Percentiles rank a stretch among this genome's conserved stretches.
Conservation (phyloP, 1,284 basidiomycete genomes). For the Grifola frondosa region DNA sequence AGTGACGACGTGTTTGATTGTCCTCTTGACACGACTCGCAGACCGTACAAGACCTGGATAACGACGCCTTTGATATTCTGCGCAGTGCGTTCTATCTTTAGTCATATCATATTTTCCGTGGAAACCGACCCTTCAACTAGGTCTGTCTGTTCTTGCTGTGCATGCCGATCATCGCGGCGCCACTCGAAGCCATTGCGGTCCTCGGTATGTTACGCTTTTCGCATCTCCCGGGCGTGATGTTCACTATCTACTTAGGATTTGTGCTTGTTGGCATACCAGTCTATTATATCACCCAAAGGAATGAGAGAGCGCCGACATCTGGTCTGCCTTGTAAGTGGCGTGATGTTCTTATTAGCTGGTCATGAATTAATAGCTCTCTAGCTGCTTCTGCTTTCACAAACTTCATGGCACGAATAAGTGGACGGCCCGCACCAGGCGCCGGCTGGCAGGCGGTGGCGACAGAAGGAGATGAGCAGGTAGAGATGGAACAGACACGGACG, state of each 20-base stretch:
- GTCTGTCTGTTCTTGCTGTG: conserved; percentile 90
- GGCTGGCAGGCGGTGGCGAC: conserved; percentile 78
- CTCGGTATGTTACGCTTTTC: conserved; percentile 57
- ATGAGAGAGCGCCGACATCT: conserved; percentile 42
- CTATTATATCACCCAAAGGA: conserved; percentile 76
- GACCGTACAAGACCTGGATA: conserved; percentile 92
- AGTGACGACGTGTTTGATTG: not conserved
- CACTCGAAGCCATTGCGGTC: conserved; percentile 83
- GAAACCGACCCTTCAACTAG: too few species aligned
- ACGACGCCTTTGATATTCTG: conserved; percentile 91
- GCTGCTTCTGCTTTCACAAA: too few species aligned
- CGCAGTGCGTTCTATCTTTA: conserved; percentile 50
- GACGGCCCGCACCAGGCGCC: conserved; percentile 49
- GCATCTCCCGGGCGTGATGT: not conserved
- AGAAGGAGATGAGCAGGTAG: conserved; percentile 66
- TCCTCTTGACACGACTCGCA: conserved; percentile 27
- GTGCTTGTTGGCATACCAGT: conserved; percentile 78
- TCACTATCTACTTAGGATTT: conserved; percentile 47
- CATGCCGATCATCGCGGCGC: conserved; percentile 95
- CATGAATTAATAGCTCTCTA: too few species aligned
- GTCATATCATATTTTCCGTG: not conserved
- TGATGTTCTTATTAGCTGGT: too few species aligned
- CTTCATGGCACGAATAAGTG: conserved; percentile 45
- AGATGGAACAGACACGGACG: conserved; percentile 48
- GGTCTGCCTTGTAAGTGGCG: conserved; percentile 47